These are phyloP conservation scores for Didymosphaeria variabile DNA, from an alignment of 2,329 filamentous ascomycete genomes.

Conservation along the genomic window DNA sequence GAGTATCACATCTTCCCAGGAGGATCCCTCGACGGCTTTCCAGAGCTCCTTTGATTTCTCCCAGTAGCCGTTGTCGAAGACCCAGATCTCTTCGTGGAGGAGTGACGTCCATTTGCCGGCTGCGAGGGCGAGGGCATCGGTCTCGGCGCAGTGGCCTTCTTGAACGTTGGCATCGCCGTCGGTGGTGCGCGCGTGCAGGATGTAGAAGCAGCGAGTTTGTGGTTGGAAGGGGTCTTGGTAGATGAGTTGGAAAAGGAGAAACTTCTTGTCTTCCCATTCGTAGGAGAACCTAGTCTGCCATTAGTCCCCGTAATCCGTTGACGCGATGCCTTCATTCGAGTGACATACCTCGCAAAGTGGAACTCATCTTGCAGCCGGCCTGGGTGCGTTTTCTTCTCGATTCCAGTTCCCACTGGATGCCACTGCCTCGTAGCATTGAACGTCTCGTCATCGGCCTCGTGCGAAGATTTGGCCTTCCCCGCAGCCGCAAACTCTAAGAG, in stretches of 20 bases:
- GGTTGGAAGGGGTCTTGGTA: constrained; percentile 38
- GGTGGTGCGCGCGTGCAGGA: constrained; percentile 26
- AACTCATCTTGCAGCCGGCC: constrained; percentile 31
- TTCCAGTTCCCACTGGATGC: constrained; percentile 33
- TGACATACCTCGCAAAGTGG: constrained; percentile 32
- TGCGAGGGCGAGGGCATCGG: constrained; percentile 62
- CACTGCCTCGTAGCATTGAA: constrained; percentile 31
- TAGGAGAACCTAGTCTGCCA: constrained; percentile 34
- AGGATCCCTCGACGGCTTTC: constrained; percentile 51
- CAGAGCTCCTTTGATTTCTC: constrained; percentile 68
- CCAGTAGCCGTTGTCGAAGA: constrained; percentile 71
- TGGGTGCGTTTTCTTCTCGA: constrained; percentile 34
- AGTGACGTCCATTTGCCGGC: constrained; percentile 64
- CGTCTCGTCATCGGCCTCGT: constrained; percentile 29
- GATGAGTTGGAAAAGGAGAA: constrained; percentile 39
- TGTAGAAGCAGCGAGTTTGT: constrained; percentile 31
- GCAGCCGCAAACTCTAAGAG: constrained; percentile 36
- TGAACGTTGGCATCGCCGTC: constrained; percentile 18
- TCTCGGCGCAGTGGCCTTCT: constrained; percentile 34
- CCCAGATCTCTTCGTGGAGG: constrained; percentile 69
- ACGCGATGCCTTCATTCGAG: not conserved
- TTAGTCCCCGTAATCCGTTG: not conserved
- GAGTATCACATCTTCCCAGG: constrained; percentile 73
- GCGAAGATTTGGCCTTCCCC: constrained; percentile 25
- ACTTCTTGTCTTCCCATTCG: constrained; percentile 39